A percentile compares a stretch with the other conserved stretches of the same genome.
Conservation (phyloP, 352 stramenopile species). For the Pythium insidiosum region DNA sequence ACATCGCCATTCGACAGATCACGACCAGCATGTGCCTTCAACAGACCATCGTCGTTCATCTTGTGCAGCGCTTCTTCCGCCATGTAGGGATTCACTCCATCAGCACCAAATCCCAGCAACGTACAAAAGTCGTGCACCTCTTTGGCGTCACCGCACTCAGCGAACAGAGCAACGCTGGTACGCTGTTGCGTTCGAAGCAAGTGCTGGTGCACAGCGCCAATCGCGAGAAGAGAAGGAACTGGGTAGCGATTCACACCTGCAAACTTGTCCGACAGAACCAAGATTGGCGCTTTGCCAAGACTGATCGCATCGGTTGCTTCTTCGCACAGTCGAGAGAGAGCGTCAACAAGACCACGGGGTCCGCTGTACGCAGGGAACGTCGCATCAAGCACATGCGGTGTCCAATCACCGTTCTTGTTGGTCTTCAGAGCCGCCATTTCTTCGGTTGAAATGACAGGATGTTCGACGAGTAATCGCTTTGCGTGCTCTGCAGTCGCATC, state of each 20-base stretch:
- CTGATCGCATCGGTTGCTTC: constrained; percentile 90
- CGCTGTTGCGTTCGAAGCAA: constrained; percentile 90
- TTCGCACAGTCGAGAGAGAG: constrained; percentile 91
- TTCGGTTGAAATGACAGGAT: constrained; percentile 90
- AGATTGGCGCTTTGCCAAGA: constrained; percentile 50
- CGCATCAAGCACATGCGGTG: constrained; percentile 47
- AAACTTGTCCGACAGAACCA: constrained; percentile 92
- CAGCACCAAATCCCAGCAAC: constrained; percentile 91
- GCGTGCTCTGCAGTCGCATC: constrained; percentile 71
- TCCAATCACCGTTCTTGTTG: constrained; percentile 49
- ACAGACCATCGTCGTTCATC: constrained; percentile 91
- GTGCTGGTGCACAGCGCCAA: constrained; percentile 95
- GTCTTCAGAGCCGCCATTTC: constrained; percentile 92
- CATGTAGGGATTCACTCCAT: constrained; percentile 94
- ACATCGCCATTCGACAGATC: constrained; percentile 50
- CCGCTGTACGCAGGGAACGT: constrained; percentile 54
- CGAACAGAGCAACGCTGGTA: constrained; percentile 87
- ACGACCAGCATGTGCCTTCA: constrained; percentile 50
- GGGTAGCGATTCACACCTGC: constrained; percentile 84
- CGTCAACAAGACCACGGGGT: constrained; percentile 60
- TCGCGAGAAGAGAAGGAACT: constrained; percentile 91
- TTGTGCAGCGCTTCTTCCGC: constrained; percentile 93
- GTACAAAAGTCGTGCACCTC: constrained; percentile 96
- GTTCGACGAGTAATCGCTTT: constrained; percentile 88
- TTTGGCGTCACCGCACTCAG: constrained; percentile 91